Conservation (phyloP, 441 rosid genomes). For the Croton laevigatus region DNA sequence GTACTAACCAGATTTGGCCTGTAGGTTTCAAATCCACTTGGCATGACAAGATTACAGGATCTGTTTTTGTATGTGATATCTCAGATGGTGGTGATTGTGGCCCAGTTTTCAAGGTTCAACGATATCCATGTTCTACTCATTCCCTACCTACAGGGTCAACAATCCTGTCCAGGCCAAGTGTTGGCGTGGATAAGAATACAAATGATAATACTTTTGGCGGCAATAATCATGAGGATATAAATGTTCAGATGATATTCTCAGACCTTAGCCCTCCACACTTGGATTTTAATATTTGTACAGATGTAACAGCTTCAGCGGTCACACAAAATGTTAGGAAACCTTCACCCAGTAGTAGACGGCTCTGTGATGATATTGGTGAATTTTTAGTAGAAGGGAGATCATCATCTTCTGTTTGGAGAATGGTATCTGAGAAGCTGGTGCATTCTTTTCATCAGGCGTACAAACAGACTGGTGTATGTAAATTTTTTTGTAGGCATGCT, state of each 20-base stretch:
- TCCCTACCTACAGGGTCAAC: slow-evolving; percentile 43
- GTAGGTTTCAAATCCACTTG: slow-evolving; percentile 55
- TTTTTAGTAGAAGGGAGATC: slow-evolving; percentile 49
- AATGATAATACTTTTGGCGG: slow-evolving; percentile 10
- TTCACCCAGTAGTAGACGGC: slow-evolving; percentile 8
- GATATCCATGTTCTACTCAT: slow-evolving; percentile 42
- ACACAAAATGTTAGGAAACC: slow-evolving; percentile 20
- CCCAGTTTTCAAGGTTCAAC: slow-evolving; percentile 49
- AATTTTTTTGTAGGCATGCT: slow-evolving; percentile 43
- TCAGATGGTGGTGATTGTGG: slow-evolving; percentile 54
- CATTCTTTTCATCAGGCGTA: slow-evolving; percentile 30
- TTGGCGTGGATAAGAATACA: slow-evolving; percentile 15
- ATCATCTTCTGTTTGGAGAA: slow-evolving; percentile 49
- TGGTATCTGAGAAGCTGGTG: slow-evolving; percentile 41
- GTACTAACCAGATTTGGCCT: slow-evolving; percentile 44
- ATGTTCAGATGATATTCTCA: slow-evolving; percentile 38
- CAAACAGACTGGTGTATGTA: slow-evolving; percentile 29
- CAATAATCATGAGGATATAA: slow-evolving; percentile 29
- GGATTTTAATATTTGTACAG: slow-evolving; percentile 28
- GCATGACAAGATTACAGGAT: slow-evolving; percentile 61
- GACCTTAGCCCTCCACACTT: slow-evolving; percentile 36
- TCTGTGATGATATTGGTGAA: slow-evolving; percentile 48
- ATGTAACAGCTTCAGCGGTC: slow-evolving; percentile 17
- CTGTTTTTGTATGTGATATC: slow-evolving; percentile 46
- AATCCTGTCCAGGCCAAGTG: slow-evolving; percentile 26